Evolutionary conservation across 176 grass and related monocot genomes (phyloP), one percentile per base, ranked within the genome.

Genomic region (Themeda triandra): DNA sequence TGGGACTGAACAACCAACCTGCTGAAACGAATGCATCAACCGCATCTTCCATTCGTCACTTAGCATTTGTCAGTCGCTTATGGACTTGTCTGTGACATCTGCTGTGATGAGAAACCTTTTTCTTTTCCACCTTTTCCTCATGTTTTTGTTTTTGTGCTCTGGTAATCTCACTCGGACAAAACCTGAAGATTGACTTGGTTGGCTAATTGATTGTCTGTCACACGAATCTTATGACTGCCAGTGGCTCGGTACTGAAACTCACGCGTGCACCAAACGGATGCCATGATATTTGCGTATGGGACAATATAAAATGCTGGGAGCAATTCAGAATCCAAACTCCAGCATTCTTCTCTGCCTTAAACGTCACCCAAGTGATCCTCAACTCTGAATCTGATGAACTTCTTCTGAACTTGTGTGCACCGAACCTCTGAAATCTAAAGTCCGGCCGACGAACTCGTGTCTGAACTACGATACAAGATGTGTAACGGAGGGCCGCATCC

Each of bases 51-150:
- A 13, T 42, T 6, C 0, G 2, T 75, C 8, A 45, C 71, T 79
- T 74, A 58, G 35, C 66, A 37, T 72, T 35, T 68, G n/a, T 40
- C 66, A 41, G 21, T 59, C n/a, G 1, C 46, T 1, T 37, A 6
- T 6, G 37, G 46, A 5, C 66, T 82, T 87, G 71, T 58, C 1
- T 35, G 36, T 23, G 23, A 40, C 44, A n/a, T 73, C 1, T 78
- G 59, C 9, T 86, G 73, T 58, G 81, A 75, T 13, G 11, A 66
- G 58, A 60, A 67, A 75, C 69, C n/a, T n/a, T n/a, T n/a, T n/a
- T n/a, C n/a, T n/a, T n/a, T n/a, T n/a, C n/a, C n/a, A n/a, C n/a
- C n/a, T n/a, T n/a, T n/a, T n/a, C n/a, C n/a, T n/a, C n/a, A n/a
- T n/a, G n/a, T n/a, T n/a, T n/a, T n/a, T n/a, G n/a, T 42, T 31